These are phyloP conservation scores for Boletellus deceptivus DNA, from an alignment of 1,284 basidiomycete genomes.

Conservation along the genomic window DNA sequence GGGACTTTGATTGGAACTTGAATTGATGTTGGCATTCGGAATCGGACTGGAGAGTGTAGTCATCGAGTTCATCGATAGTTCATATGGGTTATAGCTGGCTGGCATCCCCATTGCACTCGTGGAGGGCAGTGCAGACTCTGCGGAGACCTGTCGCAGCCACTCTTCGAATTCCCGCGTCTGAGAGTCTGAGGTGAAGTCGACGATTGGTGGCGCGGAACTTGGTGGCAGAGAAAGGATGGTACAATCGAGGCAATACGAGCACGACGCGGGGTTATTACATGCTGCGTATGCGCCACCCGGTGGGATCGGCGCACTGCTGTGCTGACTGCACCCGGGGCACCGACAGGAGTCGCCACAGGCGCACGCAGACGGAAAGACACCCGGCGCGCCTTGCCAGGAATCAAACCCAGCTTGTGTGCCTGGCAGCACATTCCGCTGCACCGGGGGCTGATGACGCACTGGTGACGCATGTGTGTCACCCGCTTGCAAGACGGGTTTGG, in stretches of 20 bases:
- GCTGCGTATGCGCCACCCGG: conserved; percentile 34
- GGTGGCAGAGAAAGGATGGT: conserved; percentile 48
- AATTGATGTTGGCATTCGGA: conserved; percentile 5
- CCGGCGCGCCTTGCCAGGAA: conserved; percentile 22
- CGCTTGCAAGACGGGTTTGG: conserved; percentile 17
- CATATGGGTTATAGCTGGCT: conserved; percentile 26
- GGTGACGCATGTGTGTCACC: conserved; percentile 20
- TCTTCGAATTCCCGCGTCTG: conserved; percentile 46
- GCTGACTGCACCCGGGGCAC: conserved; percentile 53
- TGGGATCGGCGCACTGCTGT: conserved; percentile 36
- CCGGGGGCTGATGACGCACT: conserved; percentile 17
- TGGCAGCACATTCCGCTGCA: conserved; percentile 14
- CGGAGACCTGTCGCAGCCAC: conserved; percentile 43
- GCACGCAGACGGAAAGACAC: conserved; percentile 40
- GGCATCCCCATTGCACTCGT: conserved; percentile 17
- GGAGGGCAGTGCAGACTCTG: conserved; percentile 16
- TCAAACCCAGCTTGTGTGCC: conserved; percentile 22
- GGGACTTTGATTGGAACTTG: conserved; percentile 11
- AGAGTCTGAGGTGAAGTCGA: conserved; percentile 20
- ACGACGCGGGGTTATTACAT: conserved; percentile 47
- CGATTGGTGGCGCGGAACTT: conserved; percentile 28
- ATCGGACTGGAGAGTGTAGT: conserved; percentile 13
- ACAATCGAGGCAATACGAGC: conserved; percentile 59
- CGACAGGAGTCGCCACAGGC: conserved; percentile 52
- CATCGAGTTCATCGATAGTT: conserved; percentile 27